Evolutionary conservation across 768 basidiomycete species (phyloP).

Genomic region (Lentinula sp.): DNA sequence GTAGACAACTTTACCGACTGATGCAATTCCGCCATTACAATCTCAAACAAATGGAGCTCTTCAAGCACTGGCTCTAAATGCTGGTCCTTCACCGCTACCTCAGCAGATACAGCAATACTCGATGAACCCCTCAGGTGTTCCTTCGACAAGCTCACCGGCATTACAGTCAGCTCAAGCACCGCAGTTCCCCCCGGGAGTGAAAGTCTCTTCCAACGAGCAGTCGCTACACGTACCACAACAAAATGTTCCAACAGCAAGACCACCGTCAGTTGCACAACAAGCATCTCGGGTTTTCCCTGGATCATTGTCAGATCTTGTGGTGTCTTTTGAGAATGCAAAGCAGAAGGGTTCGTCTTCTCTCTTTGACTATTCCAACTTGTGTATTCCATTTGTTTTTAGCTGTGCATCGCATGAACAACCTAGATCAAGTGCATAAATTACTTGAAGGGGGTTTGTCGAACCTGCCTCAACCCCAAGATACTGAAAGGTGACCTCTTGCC

Average conservation of each 20-base stretch:
- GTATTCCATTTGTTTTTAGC: constrained; percentile 29
- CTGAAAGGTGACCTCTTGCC: constrained; percentile 67
- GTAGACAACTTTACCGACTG: constrained; percentile 15
- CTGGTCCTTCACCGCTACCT: constrained; percentile 40
- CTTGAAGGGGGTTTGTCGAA: constrained; percentile 87
- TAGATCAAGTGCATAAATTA: constrained; percentile 88
- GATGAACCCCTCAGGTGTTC: constrained; percentile 8
- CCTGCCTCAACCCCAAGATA: constrained; percentile 89
- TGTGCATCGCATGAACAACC: constrained; percentile 73
- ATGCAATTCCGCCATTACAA: constrained; percentile 12
- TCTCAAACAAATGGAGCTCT: constrained; percentile 20
- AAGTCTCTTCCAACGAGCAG: constrained; percentile 43
- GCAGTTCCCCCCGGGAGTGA: constrained; percentile 68
- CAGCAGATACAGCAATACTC: constrained; percentile 38
- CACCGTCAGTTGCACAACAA: constrained; percentile 48
- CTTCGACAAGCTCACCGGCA: constrained; percentile 17
- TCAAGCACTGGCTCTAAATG: constrained; percentile 26
- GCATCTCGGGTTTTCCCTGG: constrained; percentile 62
- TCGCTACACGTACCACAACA: constrained; percentile 13
- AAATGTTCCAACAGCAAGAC: constrained; percentile 25
- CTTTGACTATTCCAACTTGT: neutral
- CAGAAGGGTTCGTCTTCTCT: constrained; percentile 70
- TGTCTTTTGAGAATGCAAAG: constrained; percentile 93
- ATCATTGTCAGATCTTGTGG: constrained; percentile 86
- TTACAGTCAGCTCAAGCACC: constrained; percentile 25